phyloP scores from a whole-genome alignment of 2,329 filamentous ascomycete genomes.

The Cadophora sp. region DNA sequence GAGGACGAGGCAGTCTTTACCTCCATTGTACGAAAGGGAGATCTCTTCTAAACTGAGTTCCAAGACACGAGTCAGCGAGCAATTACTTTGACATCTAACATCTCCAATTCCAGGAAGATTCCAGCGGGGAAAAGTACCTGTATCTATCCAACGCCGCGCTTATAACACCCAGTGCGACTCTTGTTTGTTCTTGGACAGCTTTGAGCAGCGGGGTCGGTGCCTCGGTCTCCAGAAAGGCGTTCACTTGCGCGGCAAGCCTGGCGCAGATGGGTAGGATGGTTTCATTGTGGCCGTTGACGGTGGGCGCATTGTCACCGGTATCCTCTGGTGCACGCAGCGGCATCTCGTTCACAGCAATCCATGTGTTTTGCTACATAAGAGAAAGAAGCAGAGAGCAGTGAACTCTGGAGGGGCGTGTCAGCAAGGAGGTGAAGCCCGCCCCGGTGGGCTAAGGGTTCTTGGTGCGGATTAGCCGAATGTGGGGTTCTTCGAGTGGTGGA shows the following conservation, averaged over 20 bases:
- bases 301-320: slow-evolving; percentile 37
- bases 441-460: slow-evolving; percentile 18
- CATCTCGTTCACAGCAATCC: slow-evolving; percentile 40
- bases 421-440: slow-evolving; percentile 18
- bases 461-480: slow-evolving; percentile 29
- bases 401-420: slow-evolving; percentile 19
- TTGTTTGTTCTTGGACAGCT: slow-evolving; percentile 73
- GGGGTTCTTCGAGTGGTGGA: slow-evolving; percentile 21
- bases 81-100: not conserved
- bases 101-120: slow-evolving; percentile 11
- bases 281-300: slow-evolving; percentile 27
- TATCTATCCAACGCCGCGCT: slow-evolving; percentile 78
- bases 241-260: slow-evolving; percentile 37
- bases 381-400: slow-evolving; percentile 8
- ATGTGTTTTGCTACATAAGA: slow-evolving; percentile 32
- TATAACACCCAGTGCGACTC: slow-evolving; percentile 75
- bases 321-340: slow-evolving; percentile 37
- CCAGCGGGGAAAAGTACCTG: slow-evolving; percentile 57
- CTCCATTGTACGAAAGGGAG: slow-evolving; percentile 94
- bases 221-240: slow-evolving; percentile 42
- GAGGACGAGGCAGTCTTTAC: slow-evolving; percentile 96
- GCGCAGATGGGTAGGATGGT: slow-evolving; percentile 41
- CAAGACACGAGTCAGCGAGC: not conserved
- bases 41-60: slow-evolving; percentile 72
- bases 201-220: slow-evolving; percentile 37